Base-by-base conservation (phyloP, 2,329 filamentous ascomycete genomes). In the Epicoccum sorghinum region DNA sequence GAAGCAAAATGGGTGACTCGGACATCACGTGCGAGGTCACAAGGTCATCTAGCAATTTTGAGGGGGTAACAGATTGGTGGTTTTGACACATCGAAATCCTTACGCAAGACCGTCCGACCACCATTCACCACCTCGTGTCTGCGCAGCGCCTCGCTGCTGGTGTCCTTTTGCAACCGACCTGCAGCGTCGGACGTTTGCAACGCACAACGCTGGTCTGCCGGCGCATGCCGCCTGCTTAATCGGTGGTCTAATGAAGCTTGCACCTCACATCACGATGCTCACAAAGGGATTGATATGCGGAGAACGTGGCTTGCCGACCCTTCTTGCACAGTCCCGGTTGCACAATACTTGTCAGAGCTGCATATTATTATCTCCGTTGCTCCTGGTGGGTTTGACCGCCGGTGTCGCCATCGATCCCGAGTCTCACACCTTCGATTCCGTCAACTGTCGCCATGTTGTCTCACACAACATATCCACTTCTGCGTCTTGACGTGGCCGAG, bases 41-140 rank as follows among this genome's bases (percentile, higher is more conserved):
- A 62, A 53, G 61, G 49, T 29, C 59, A 52, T 47, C 44, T 57
- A 48, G 47, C 55, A 60, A 44, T 59, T 58, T 57, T 40, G 40
- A 48, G 41, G 54, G 54, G 60, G 59, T 64, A 64, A 64, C 57
- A 63, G 63, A 64, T 59, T 62, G 58, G 50, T 61, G 27, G 52
- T 55, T 55, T 60, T 71, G 66, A 70, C 68, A 68, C 65, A 70
- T 68, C 59, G 50, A 67, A 65, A 65, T 62, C 53, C 58, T 64
- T 57, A 60, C 59, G 58, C 60, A 55, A 63, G 50, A 58, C 60
- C 41, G 23, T 61, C 43, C 58, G 54, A 64, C 58, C 61, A 57
- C 60, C 55, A 57, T 62, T 55, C 55, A 57, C 47, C 56, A 59
- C 54, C 60, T 56, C 64, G 64, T 67, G 63, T 59, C 55, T 64